Evolutionary conservation across 2,329 filamentous ascomycete genomes (phyloP).

Genomic region (Exophiala dermatitidis): DNA sequence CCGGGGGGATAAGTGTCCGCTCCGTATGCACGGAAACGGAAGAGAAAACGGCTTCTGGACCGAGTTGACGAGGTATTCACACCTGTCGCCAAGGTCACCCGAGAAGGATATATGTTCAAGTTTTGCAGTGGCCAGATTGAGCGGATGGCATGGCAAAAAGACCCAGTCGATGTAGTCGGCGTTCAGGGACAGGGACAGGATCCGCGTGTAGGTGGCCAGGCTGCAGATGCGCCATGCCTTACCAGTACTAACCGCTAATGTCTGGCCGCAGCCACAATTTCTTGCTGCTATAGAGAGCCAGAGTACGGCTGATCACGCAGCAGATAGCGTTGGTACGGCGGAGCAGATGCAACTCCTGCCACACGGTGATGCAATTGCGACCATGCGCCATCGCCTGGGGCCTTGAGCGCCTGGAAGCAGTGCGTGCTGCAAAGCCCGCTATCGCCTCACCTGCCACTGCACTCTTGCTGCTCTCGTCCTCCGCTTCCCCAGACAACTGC

Average conservation of each 20-base stretch:
- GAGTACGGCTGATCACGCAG: neutral
- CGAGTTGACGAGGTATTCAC: neutral
- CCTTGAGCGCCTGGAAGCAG: neutral
- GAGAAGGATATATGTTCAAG: neutral
- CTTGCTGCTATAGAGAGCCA: neutral
- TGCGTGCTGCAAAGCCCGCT: neutral
- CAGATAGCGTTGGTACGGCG: neutral
- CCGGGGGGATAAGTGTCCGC: neutral
- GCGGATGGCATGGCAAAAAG: neutral
- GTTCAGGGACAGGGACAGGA: too few species aligned
- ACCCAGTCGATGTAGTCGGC: neutral
- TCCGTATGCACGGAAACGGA: neutral
- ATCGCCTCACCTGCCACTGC: neutral
- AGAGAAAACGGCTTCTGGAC: neutral
- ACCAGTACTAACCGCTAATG: too few species aligned
- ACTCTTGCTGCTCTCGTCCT: neutral
- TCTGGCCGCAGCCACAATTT: too few species aligned
- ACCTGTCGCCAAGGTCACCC: too few species aligned
- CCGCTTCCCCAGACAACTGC: neutral
- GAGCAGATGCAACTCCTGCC: neutral
- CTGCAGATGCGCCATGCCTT: too few species aligned
- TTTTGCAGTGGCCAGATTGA: neutral
- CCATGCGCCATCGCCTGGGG: neutral
- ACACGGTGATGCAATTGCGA: neutral
- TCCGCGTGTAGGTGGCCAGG: too few species aligned